Evolutionary conservation across 139 green algal species (phyloP).

Genomic region (Auxenochlorella pyrenoidosa): DNA sequence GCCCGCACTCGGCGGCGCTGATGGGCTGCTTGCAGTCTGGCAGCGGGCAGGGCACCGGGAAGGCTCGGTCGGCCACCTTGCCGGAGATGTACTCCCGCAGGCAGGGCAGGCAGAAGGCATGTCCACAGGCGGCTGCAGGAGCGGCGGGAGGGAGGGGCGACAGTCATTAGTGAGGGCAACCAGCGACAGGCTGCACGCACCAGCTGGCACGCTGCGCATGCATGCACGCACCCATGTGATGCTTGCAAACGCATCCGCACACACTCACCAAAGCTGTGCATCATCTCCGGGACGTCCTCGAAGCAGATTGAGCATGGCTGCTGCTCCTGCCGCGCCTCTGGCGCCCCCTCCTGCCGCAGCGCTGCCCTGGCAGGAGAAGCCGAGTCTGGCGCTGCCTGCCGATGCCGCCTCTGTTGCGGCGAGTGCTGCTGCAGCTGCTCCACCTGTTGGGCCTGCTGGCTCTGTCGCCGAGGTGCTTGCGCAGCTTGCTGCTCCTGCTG

Average conservation of each 20-base stretch:
- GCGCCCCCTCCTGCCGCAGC: not conserved
- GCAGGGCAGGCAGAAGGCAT: slow-evolving; percentile 51
- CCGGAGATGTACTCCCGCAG: slow-evolving; percentile 45
- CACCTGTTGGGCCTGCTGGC: not conserved
- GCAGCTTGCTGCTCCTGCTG: not conserved
- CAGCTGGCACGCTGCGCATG: too few species aligned
- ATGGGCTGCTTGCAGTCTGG: slow-evolving; percentile 36
- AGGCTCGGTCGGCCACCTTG: slow-evolving; percentile 33
- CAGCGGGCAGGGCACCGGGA: slow-evolving; percentile 47
- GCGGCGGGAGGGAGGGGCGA: not conserved
- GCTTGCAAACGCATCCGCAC: too few species aligned
- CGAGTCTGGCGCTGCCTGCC: not conserved
- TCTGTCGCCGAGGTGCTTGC: not conserved
- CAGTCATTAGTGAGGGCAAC: too few species aligned
- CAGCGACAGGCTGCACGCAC: too few species aligned
- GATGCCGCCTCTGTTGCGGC: not conserved
- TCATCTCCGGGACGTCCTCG: slow-evolving; percentile 8
- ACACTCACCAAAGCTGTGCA: slow-evolving; percentile 30
- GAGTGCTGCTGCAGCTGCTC: not conserved
- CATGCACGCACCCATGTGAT: not conserved
- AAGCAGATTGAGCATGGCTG: slow-evolving; percentile 35
- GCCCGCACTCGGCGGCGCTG: slow-evolving; percentile 11
- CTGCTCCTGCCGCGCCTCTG: not conserved
- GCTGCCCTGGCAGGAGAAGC: not conserved
- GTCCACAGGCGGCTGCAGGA: not conserved